Evolutionary conservation across 139 green algal species (phyloP).

Genomic region (Tetraselmis chui): DNA sequence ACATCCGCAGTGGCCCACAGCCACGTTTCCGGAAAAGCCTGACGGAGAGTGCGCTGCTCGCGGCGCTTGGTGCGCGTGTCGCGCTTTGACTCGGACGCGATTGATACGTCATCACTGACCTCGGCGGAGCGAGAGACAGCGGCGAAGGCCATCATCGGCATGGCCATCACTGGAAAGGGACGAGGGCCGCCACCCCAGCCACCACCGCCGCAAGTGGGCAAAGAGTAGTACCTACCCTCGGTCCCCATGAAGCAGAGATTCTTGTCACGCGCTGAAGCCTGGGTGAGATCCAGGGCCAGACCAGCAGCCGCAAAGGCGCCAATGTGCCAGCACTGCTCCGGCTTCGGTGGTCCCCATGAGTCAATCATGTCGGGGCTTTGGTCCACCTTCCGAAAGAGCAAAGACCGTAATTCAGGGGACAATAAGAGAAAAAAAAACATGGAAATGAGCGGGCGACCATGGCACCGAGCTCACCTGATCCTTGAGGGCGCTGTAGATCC

Average conservation of each 20-base stretch:
- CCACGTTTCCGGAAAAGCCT: background rate
- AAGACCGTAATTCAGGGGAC: too few relatives aligned
- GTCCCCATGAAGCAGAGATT: background rate
- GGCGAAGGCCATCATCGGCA: background rate
- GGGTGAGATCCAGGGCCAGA: background rate
- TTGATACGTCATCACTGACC: too few relatives aligned
- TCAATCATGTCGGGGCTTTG: background rate
- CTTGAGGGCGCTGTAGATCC: background rate
- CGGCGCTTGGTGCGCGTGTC: background rate
- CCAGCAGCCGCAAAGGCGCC: background rate
- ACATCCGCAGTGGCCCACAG: background rate
- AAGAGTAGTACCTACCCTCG: background rate
- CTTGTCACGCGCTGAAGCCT: background rate
- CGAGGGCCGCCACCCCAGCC: too few relatives aligned
- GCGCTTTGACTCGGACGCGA: background rate
- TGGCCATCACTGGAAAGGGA: background rate
- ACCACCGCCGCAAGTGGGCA: background rate
- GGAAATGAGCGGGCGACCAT: too few relatives aligned
- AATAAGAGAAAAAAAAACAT: too few relatives aligned
- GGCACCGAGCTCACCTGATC: background rate
- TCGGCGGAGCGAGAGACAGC: background rate
- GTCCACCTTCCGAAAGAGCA: too few relatives aligned
- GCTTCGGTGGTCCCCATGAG: background rate
- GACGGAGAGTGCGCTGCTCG: background rate
- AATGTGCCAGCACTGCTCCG: background rate